Conservation (phyloP, 768 basidiomycete genomes). For the Russula foetens region DNA sequence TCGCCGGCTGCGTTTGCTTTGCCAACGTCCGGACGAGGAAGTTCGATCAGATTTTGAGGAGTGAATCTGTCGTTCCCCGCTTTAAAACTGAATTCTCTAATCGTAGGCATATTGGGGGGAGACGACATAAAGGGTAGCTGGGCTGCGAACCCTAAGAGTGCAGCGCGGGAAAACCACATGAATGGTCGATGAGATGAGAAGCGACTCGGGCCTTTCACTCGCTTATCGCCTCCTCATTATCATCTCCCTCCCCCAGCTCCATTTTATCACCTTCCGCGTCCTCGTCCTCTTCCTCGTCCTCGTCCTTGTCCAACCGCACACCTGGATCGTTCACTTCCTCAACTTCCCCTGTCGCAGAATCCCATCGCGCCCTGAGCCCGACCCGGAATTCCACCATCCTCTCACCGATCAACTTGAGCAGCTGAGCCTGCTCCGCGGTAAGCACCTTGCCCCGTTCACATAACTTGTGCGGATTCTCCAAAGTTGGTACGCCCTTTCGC, state of each 20-base stretch:
- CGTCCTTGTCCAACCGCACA: slow-evolving; percentile 28
- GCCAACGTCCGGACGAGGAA: slow-evolving; percentile 59
- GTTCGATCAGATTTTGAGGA: slow-evolving; percentile 60
- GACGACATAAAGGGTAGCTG: slow-evolving; percentile 39
- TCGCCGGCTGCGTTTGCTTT: slow-evolving; percentile 63
- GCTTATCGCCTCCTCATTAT: slow-evolving; percentile 40
- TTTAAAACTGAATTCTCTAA: slow-evolving; percentile 46
- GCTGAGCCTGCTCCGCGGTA: slow-evolving; percentile 81
- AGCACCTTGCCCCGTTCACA: slow-evolving; percentile 78
- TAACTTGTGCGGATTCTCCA: slow-evolving; percentile 71
- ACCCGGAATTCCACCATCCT: slow-evolving; percentile 83
- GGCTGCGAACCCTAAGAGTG: slow-evolving; percentile 46
- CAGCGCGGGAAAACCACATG: slow-evolving; percentile 46
- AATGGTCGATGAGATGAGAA: background rate
- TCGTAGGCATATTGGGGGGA: slow-evolving; percentile 20
- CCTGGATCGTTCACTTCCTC: slow-evolving; percentile 44
- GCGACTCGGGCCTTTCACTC: slow-evolving; percentile 29
- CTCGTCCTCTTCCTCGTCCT: slow-evolving; percentile 24
- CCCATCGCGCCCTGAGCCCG: slow-evolving; percentile 64
- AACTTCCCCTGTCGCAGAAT: slow-evolving; percentile 57
- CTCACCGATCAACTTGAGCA: slow-evolving; percentile 86
- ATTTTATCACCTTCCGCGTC: slow-evolving; percentile 32
- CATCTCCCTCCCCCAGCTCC: slow-evolving; percentile 29
- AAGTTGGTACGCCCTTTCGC: slow-evolving; percentile 80
- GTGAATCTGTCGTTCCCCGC: slow-evolving; percentile 53